Base-by-base conservation (phyloP, 1,139 yeast genomes). In the Geotrichum restrictum region DNA sequence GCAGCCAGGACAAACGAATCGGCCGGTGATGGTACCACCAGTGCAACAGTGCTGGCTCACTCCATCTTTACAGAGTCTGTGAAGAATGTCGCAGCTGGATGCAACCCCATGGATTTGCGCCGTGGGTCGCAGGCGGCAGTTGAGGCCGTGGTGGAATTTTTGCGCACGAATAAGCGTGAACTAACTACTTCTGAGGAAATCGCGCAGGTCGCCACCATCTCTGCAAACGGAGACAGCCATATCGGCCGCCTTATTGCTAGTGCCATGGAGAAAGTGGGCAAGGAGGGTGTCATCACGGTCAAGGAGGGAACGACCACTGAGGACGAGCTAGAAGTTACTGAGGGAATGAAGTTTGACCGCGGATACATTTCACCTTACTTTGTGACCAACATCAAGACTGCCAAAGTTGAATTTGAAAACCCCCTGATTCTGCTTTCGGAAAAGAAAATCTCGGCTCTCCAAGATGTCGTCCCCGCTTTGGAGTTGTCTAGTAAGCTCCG, bases 241-340 rank as follows among this genome's bases (percentile, higher is more conserved):
- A 91, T 93, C 66, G 98, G 98, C 71, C 79, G 84, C 71, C 77
- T 93, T 64, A 80, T 93, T 69, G 98, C 98, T 56, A 83, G 86
- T 56, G 98, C 98, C 65, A 93, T 93, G 98, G 98, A 91, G 77
- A 93, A 93, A 75, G 98, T 93, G 59, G 98, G 98, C 67, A 93
- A 93, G 76, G 98, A 93, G 75, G 98, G 98, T 80, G 98, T 93
- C 59, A 93, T 93, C 71, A 93, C 98, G 64, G 96, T 93, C 69
- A 84, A 87, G 79, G 98, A 91, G 74, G 98, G 98, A 68, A 89
- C 88, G 79, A 91, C 98, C 63, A 79, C 91, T 69, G 96, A 88
- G 74, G 98, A 91, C 70, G 96, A 91, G 74, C 82, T 91, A 67
- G 97, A 91, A 74, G 96, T 91, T 62, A 93, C 98, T 61, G 98